Evolutionary conservation across 495 filamentous ascomycete species (phyloP).

Genomic region (Podospora pseudopauciseta): DNA sequence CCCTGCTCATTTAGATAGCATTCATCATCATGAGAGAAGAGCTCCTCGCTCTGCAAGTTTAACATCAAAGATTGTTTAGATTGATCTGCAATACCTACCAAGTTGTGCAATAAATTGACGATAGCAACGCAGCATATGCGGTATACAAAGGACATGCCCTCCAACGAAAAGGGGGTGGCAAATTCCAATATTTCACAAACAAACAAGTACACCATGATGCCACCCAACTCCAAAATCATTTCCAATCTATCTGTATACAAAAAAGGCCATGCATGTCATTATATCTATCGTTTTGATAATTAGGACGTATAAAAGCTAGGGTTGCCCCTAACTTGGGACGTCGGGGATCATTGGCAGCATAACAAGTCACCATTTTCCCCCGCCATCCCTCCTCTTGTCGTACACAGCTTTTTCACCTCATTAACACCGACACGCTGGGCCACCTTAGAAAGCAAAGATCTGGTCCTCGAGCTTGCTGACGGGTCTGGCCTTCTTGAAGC

Average conservation of each 20-base stretch:
- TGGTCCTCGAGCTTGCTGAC: constrained; percentile 98
- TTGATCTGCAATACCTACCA: too few species aligned
- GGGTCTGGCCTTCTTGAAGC: constrained; percentile 84
- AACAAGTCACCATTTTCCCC: too few species aligned
- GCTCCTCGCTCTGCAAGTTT: too few species aligned
- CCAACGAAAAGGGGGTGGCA: not conserved
- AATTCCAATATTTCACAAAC: not conserved
- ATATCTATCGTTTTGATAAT: not conserved
- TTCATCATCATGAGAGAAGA: too few species aligned
- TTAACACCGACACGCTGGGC: not conserved
- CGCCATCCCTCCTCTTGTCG: not conserved
- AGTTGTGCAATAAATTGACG: too few species aligned
- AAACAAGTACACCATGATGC: not conserved
- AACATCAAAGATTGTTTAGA: too few species aligned
- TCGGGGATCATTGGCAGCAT: not conserved
- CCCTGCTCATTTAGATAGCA: not conserved
- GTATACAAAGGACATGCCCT: too few species aligned
- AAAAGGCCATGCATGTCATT: not conserved
- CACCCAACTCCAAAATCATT: not conserved
- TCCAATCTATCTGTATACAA: not conserved
- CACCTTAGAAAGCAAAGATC: constrained; percentile 88
- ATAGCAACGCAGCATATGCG: too few species aligned
- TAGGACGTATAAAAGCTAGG: not conserved
- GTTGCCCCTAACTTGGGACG: not conserved
- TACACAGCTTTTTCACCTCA: not conserved